Conservation (phyloP, 768 basidiomycete species). For the Royoungia palumana region DNA sequence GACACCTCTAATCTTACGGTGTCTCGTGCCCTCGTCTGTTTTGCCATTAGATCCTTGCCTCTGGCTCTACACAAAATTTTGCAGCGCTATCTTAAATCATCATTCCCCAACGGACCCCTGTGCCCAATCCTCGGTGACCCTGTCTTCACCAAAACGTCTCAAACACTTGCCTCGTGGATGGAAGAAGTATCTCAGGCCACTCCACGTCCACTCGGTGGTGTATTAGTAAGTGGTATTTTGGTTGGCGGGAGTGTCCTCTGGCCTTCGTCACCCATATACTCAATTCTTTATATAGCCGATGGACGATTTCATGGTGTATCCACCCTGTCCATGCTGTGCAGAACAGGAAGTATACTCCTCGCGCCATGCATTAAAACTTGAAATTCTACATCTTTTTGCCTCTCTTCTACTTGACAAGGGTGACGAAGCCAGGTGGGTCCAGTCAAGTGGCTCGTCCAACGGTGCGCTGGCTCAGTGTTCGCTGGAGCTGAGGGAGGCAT, state of each 20-base stretch:
- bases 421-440: constrained; percentile 11
- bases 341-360: constrained; percentile 22
- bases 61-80: constrained; percentile 11
- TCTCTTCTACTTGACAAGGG: constrained; percentile 37
- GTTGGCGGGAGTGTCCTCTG: constrained; percentile 12
- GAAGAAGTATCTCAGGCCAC: constrained; percentile 7
- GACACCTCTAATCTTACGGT: constrained; percentile 1
- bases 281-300: constrained; percentile 42
- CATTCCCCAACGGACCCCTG: constrained; percentile 12
- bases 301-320: constrained; percentile 46
- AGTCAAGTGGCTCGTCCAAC: not conserved
- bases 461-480: constrained; percentile 6
- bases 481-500: constrained; percentile 11
- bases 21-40: constrained; percentile 25
- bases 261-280: constrained; percentile 17
- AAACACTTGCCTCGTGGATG: constrained; percentile 12
- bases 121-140: constrained; percentile 19
- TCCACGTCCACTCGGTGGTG: constrained; percentile 11
- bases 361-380: constrained; percentile 36
- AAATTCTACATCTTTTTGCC: constrained; percentile 42
- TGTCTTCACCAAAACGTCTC: constrained; percentile 9
- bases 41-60: constrained; percentile 24
- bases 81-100: constrained; percentile 21
- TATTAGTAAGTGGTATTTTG: constrained; percentile 29
- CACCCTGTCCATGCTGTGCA: constrained; percentile 30